A percentile compares a stretch with the other conserved stretches of the same genome.
These are phyloP conservation scores for Sclerotinia sclerotiorum DNA, from an alignment of 2,329 filamentous ascomycete species.

Conservation along the genomic window DNA sequence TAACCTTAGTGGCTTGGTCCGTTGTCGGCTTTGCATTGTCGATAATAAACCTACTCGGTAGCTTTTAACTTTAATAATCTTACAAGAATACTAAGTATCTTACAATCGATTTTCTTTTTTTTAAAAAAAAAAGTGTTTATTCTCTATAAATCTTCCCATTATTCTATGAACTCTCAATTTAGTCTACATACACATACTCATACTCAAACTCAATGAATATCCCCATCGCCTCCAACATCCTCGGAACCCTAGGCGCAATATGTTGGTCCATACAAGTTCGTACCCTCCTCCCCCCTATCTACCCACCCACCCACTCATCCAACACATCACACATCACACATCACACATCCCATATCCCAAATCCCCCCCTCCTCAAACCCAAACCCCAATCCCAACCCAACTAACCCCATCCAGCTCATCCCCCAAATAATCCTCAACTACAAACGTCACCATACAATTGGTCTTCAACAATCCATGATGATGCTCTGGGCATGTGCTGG, in stretches of 20 bases:
- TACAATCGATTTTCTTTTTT: neutral
- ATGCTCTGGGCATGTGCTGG: conserved; percentile 68
- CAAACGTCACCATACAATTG: conserved; percentile 62
- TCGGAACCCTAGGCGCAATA: conserved; percentile 60
- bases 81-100: no score
- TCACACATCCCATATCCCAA: no score
- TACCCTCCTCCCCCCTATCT: no score
- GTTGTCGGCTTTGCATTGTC: neutral
- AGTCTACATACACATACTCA: no score
- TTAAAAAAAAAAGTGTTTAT: neutral
- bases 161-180: neutral
- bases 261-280: conserved; percentile 66
- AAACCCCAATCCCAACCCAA: neutral
- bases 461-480: conserved; percentile 70
- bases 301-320: no score
- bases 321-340: no score
- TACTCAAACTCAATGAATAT: conserved; percentile 46
- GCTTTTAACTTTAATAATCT: neutral
- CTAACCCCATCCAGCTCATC: conserved; percentile 51
- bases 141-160: neutral
- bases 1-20: neutral
- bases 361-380: neutral
- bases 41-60: no score
- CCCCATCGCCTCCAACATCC: conserved; percentile 55
- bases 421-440: conserved; percentile 71